phyloP scores from a whole-genome alignment of 1,284 basidiomycete species.

The Agroathelia rolfsii region DNA sequence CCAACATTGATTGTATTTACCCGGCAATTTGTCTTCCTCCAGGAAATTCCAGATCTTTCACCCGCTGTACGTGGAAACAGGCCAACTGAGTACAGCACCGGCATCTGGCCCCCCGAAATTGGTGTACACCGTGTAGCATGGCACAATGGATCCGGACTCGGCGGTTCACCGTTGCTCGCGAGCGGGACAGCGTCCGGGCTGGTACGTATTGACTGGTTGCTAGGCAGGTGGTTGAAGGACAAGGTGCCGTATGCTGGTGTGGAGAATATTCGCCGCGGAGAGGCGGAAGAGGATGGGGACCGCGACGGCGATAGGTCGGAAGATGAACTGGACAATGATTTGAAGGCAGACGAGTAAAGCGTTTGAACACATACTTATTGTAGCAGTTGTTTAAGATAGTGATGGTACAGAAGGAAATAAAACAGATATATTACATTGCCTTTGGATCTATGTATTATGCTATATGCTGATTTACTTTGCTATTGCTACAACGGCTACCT shows the following conservation, averaged over 20 bases:
- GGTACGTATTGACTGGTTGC: conserved; percentile 71
- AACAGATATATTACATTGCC: too few relatives aligned
- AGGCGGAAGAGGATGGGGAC: conserved; percentile 1
- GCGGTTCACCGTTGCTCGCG: conserved; percentile 57
- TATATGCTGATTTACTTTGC: too few relatives aligned
- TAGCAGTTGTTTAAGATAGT: too few relatives aligned
- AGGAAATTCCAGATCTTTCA: conserved; percentile 53
- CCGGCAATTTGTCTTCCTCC: conserved; percentile 5
- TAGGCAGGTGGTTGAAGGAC: conserved; percentile 56
- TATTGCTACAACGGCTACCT: too few relatives aligned
- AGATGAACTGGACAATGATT: conserved; percentile 8
- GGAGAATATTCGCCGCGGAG: conserved; percentile 30
- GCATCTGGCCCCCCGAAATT: conserved; percentile 70
- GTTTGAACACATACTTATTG: too few relatives aligned
- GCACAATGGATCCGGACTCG: conserved; percentile 69
- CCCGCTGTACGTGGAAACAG: conserved; percentile 27
- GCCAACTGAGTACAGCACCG: conserved; percentile 29
- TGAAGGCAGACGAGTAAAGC: too few relatives aligned
- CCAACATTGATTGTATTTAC: neutral
- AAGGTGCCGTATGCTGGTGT: conserved; percentile 51
- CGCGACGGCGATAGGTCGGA: conserved; percentile 6
- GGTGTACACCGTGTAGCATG: conserved; percentile 70
- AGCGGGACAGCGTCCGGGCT: conserved; percentile 76
- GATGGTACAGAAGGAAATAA: too few relatives aligned
- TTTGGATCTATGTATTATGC: too few relatives aligned